Evolutionary conservation across 768 basidiomycete genomes (phyloP).

Genomic region (Trametes gibbosa): DNA sequence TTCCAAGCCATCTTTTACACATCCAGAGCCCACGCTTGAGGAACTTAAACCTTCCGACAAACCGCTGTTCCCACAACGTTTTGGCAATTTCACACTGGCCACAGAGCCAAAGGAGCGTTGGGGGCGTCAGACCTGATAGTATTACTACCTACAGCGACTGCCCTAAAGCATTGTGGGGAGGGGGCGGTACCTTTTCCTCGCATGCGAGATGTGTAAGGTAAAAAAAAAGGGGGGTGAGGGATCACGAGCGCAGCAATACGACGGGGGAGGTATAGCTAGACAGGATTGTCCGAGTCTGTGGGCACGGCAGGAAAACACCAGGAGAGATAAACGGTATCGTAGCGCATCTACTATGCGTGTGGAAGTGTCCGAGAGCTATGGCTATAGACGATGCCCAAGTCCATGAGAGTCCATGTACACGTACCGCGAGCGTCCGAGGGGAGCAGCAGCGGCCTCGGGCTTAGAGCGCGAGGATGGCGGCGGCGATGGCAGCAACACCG

Average conservation of each 20-base stretch:
- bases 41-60: no score
- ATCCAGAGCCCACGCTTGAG: no score
- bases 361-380: slow-evolving; percentile 21
- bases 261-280: slow-evolving; percentile 5
- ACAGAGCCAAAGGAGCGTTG: not conserved
- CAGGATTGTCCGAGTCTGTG: slow-evolving; percentile 16
- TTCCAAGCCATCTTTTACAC: no score
- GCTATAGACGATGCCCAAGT: slow-evolving; percentile 16
- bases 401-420: slow-evolving; percentile 15
- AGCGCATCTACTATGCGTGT: slow-evolving; percentile 19
- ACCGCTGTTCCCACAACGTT: not conserved
- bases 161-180: slow-evolving; percentile 20
- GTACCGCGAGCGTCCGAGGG: not conserved
- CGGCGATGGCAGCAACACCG: slow-evolving; percentile 48
- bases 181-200: slow-evolving; percentile 29
- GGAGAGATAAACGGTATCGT: slow-evolving; percentile 14
- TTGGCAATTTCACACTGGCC: not conserved
- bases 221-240: slow-evolving; percentile 10
- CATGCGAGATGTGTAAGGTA: slow-evolving; percentile 28
- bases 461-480: slow-evolving; percentile 35
- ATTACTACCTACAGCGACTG: slow-evolving; percentile 28
- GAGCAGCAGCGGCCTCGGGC: slow-evolving; percentile 3
- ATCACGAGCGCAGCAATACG: slow-evolving; percentile 15
- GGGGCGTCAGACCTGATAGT: slow-evolving; percentile 25
- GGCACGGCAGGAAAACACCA: slow-evolving; percentile 13